phyloP scores from a whole-genome alignment of 2,329 filamentous ascomycete genomes.

The Botrytis cinerea region DNA sequence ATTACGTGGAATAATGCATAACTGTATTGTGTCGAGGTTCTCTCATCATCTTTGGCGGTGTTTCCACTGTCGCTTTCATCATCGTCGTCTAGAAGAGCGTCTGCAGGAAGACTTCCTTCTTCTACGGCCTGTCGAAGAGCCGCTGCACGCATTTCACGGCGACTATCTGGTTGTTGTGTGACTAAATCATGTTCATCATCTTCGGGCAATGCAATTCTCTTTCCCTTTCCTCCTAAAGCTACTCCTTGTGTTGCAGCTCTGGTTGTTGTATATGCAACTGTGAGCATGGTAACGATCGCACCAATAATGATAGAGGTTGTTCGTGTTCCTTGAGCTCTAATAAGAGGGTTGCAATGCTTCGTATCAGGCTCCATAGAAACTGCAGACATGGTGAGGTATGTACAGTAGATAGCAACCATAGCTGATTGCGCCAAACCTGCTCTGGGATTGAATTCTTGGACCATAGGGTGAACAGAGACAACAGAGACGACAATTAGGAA shows the following conservation, averaged over 20 bases:
- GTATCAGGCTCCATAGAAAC: conserved; percentile 98
- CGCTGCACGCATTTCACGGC: conserved; percentile 90
- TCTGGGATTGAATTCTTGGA: conserved; percentile 90
- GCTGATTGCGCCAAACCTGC: conserved; percentile 95
- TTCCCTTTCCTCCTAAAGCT: conserved; percentile 65
- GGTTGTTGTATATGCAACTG: conserved; percentile 96
- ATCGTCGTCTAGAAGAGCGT: conserved; percentile 75
- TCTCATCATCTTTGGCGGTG: conserved; percentile 80
- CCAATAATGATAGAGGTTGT: conserved; percentile 90
- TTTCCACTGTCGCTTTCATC: conserved; percentile 61
- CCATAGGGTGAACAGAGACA: conserved; percentile 83
- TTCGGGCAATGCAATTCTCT: conserved; percentile 61
- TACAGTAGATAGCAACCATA: conserved; percentile 97
- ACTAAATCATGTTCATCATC: conserved; percentile 87
- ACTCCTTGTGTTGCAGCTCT: conserved; percentile 90
- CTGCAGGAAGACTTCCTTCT: conserved; percentile 86
- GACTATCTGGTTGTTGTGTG: conserved; percentile 74
- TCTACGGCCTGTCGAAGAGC: conserved; percentile 90
- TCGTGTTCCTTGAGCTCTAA: conserved; percentile 81
- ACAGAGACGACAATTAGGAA: conserved; percentile 78
- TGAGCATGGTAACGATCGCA: conserved; percentile 93
- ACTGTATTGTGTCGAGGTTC: conserved; percentile 88
- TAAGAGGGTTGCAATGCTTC: conserved; percentile 88
- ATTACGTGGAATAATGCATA: conserved; percentile 96
- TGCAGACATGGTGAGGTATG: conserved; percentile 95